Percentiles rank a stretch among this genome's conserved stretches.
phyloP scores from a whole-genome alignment of 495 filamentous ascomycete species.

The Poronia punctata region DNA sequence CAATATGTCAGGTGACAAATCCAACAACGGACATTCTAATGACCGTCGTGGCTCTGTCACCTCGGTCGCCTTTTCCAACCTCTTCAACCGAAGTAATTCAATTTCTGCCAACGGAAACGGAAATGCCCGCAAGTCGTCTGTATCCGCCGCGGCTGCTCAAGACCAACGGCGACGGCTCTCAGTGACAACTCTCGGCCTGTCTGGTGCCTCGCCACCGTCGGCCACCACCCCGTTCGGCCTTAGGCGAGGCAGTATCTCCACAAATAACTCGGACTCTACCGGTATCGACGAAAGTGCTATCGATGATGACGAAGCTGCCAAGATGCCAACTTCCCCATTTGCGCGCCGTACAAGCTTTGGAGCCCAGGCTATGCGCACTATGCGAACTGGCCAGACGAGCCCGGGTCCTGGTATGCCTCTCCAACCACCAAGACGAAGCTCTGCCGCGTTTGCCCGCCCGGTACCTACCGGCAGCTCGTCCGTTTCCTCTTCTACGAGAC shows the following conservation, averaged over 20 bases:
- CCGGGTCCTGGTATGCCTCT: slow-evolving; percentile 45
- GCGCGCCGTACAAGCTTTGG: slow-evolving; percentile 86
- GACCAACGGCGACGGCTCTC: slow-evolving; percentile 80
- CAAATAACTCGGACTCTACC: slow-evolving; percentile 65
- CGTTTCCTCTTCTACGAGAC: slow-evolving; percentile 16
- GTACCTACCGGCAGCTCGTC: slow-evolving; percentile 15
- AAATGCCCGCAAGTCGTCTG: slow-evolving; percentile 52
- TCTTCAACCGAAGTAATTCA: slow-evolving; percentile 47
- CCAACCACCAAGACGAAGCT: slow-evolving; percentile 16
- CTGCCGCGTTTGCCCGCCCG: slow-evolving; percentile 12
- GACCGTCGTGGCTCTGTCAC: slow-evolving; percentile 52
- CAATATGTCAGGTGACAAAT: slow-evolving; percentile 27
- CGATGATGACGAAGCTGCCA: slow-evolving; percentile 64
- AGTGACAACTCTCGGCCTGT: slow-evolving; percentile 76
- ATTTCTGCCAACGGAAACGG: slow-evolving; percentile 32
- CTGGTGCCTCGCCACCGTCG: slow-evolving; percentile 64
- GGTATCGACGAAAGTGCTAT: slow-evolving; percentile 80
- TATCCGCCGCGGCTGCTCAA: slow-evolving; percentile 58
- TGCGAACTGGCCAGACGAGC: slow-evolving; percentile 33
- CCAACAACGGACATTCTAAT: slow-evolving; percentile 27
- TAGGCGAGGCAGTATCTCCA: slow-evolving; percentile 70
- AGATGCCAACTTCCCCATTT: slow-evolving; percentile 61
- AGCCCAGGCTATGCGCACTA: slow-evolving; percentile 65
- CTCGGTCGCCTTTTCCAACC: slow-evolving; percentile 45
- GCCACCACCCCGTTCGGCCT: slow-evolving; percentile 48